These are phyloP conservation scores for Populus hybrid DNA, from an alignment of 441 rosid genomes.

Conservation along the genomic window DNA sequence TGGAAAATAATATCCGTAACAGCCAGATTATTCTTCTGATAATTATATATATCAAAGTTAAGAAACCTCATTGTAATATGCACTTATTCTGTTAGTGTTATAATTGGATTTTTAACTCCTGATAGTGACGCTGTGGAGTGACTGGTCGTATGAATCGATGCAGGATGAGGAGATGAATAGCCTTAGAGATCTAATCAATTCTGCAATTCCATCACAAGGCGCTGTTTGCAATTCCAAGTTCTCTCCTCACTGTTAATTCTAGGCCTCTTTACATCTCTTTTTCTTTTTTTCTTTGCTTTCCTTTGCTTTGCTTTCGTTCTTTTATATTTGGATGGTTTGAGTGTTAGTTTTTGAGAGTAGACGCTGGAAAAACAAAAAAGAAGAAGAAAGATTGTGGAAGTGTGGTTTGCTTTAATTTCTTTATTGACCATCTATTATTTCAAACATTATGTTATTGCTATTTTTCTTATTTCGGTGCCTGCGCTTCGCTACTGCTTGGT, in stretches of 20 bases:
- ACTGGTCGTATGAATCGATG: conserved; percentile 2
- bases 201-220: conserved; percentile 24
- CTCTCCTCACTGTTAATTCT: background rate
- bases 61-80: background rate
- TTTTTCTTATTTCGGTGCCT: too few species aligned
- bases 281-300: too few species aligned
- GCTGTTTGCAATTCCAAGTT: too few species aligned
- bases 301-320: too few species aligned
- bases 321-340: background rate
- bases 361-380: background rate
- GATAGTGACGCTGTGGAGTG: background rate
- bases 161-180: conserved; percentile 52
- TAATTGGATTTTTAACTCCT: background rate
- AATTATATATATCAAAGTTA: background rate
- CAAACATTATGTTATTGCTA: too few species aligned
- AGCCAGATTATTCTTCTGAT: background rate
- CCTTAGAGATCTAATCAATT: conserved; percentile 39
- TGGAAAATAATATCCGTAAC: background rate
- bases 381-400: background rate
- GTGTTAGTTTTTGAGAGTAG: background rate
- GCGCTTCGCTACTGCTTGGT: too few species aligned
- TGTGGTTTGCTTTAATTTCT: background rate
- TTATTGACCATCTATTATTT: too few species aligned
- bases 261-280: too few species aligned
- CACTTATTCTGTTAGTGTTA: background rate